Conservation (phyloP, 2,329 filamentous ascomycete genomes). For the Ophiostoma triangulosporum region DNA sequence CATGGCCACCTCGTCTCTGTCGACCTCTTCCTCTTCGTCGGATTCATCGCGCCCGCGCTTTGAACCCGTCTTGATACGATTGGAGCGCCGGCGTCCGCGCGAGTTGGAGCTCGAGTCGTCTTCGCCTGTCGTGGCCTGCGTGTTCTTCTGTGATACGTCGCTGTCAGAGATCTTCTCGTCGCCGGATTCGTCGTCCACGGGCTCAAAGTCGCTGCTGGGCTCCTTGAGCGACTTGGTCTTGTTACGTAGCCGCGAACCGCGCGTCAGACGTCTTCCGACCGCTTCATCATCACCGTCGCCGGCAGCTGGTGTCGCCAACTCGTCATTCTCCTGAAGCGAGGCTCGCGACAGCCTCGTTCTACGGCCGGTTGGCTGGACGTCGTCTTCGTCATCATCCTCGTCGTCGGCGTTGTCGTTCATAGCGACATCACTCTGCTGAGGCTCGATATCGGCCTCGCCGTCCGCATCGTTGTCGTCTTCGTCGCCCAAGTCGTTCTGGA, state of each 20-base stretch:
- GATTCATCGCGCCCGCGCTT: constrained; percentile 37
- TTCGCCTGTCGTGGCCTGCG: constrained; percentile 22
- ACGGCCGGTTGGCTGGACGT: constrained; percentile 26
- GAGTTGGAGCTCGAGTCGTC: constrained; percentile 35
- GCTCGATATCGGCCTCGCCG: constrained; percentile 8
- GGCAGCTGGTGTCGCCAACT: constrained; percentile 1
- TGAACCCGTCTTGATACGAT: constrained; percentile 25
- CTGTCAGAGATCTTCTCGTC: constrained; percentile 34
- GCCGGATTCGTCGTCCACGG: constrained; percentile 42
- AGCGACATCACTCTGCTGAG: neutral
- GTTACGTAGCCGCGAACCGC: constrained; percentile 29
- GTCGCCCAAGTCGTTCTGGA: constrained; percentile 6
- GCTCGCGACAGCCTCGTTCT: constrained; percentile 15
- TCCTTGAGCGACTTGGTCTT: constrained; percentile 35
- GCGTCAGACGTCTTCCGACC: constrained; percentile 32
- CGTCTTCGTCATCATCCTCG: constrained; percentile 24
- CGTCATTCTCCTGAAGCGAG: constrained; percentile 9
- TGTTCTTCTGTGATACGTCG: constrained; percentile 15
- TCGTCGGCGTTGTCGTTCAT: constrained; percentile 9
- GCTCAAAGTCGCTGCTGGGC: constrained; percentile 48
- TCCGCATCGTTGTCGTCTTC: constrained; percentile 20
- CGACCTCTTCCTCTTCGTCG: constrained; percentile 44
- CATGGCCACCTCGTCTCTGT: constrained; percentile 51
- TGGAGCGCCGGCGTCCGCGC: constrained; percentile 31
- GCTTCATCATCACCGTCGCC: constrained; percentile 24